Evolutionary conservation across 345 rosid species (phyloP).

Genomic region (Dipteronia sinensis): DNA sequence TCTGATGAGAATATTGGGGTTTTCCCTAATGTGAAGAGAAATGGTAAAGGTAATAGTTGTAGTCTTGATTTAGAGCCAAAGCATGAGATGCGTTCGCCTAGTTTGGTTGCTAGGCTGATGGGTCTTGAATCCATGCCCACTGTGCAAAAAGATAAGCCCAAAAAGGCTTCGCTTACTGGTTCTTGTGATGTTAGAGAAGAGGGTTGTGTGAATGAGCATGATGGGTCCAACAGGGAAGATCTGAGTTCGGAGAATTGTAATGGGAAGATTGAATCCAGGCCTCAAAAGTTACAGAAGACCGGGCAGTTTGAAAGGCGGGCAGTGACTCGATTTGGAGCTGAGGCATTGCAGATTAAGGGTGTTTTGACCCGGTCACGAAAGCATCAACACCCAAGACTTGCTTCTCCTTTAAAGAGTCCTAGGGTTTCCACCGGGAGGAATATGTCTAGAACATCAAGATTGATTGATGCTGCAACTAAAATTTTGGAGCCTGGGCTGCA

Average conservation of each 20-base stretch:
- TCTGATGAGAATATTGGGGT: conserved; percentile 79
- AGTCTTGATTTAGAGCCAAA: conserved; percentile 37
- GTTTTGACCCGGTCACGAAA: conserved; percentile 66
- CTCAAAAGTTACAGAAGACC: conserved; percentile 88
- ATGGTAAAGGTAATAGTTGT: conserved; percentile 27
- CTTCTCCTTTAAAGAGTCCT: conserved; percentile 68
- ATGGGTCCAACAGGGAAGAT: conserved; percentile 32
- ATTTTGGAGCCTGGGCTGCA: conserved; percentile 90
- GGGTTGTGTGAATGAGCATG: conserved; percentile 11
- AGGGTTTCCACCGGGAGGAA: conserved; percentile 53
- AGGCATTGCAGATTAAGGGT: conserved; percentile 74
- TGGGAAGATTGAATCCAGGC: conserved; percentile 55
- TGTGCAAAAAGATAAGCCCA: conserved; percentile 53
- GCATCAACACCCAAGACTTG: conserved; percentile 62
- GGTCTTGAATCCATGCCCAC: conserved; percentile 91
- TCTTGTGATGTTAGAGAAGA: conserved; percentile 34
- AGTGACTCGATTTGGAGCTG: conserved; percentile 77
- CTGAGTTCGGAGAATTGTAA: conserved; percentile 37
- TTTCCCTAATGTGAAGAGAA: conserved; percentile 60
- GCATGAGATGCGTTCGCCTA: conserved; percentile 70
- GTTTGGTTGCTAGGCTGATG: conserved; percentile 95
- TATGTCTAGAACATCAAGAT: conserved; percentile 60
- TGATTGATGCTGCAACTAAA: conserved; percentile 80
- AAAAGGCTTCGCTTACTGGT: conserved; percentile 39
- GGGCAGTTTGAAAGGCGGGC: conserved; percentile 53